phyloP scores from a whole-genome alignment of 257 asterid genomes.

The Plectranthus barbatus region DNA sequence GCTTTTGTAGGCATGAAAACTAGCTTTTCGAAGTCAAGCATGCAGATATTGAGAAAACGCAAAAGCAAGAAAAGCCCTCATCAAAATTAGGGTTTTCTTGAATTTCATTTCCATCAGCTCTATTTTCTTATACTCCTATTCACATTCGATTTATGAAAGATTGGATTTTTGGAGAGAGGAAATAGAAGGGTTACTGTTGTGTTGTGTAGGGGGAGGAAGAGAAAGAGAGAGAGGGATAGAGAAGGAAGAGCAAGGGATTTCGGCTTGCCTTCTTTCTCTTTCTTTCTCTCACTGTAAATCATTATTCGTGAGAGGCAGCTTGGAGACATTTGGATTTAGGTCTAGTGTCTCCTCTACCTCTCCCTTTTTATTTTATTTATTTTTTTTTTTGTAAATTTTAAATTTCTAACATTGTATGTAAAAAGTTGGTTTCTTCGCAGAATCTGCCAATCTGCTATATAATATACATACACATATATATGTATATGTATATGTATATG shows the following conservation, averaged over 20 bases:
- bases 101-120: no score
- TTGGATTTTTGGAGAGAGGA: background rate
- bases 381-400: background rate
- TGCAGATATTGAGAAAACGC: constrained; percentile 43
- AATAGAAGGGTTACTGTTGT: background rate
- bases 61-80: constrained; percentile 13
- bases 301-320: constrained; percentile 44
- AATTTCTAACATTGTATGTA: background rate
- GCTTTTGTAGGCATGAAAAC: constrained; percentile 24
- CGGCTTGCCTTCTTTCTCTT: constrained; percentile 33
- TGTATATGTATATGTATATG: no score
- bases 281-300: constrained; percentile 23
- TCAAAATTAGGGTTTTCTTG: constrained; percentile 28
- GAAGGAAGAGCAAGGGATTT: constrained; percentile 37
- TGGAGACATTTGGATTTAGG: constrained; percentile 72
- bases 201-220: constrained; percentile 1
- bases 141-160: constrained; percentile 1
- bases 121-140: background rate
- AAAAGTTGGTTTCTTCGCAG: background rate
- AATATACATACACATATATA: no score
- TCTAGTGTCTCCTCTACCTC: constrained; percentile 94
- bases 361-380: constrained; percentile 18
- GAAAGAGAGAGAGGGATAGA: constrained; percentile 31
- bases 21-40: constrained; percentile 46
- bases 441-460: background rate